Conservation (phyloP, 1,139 yeast species). For the Pichia sp. region DNA sequence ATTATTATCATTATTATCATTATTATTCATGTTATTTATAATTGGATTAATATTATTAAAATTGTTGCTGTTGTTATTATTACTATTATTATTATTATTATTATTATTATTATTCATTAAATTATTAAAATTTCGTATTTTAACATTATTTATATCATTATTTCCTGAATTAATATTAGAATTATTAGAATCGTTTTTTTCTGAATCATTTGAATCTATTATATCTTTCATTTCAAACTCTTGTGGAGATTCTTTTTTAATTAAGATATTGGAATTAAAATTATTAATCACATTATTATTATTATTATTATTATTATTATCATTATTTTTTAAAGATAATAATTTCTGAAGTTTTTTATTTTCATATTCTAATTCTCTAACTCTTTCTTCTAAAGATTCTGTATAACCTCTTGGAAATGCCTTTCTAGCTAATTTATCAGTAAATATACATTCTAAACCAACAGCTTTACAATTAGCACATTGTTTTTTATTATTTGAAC, state of each 20-base stretch:
- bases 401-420: slow-evolving; percentile 76
- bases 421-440: slow-evolving; percentile 65
- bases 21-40: not conserved
- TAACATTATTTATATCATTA: not conserved
- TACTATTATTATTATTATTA: too few species aligned
- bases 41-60: not conserved
- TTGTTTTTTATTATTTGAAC: slow-evolving; percentile 19
- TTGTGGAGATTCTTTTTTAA: too few species aligned
- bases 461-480: slow-evolving; percentile 61
- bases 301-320: slow-evolving; percentile 1
- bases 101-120: not conserved
- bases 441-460: slow-evolving; percentile 61
- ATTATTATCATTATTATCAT: not conserved
- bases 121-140: not conserved
- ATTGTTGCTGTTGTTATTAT: not conserved
- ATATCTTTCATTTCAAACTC: too few species aligned
- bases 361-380: slow-evolving; percentile 56
- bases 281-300: not conserved
- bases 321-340: slow-evolving; percentile 50
- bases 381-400: slow-evolving; percentile 59
- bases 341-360: slow-evolving; percentile 43
- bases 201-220: too few species aligned
- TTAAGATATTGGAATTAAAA: not conserved
- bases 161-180: not conserved
- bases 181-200: not conserved